Evolutionary conservation across 208 protist genomes (phyloP), one percentile per base, ranked within the genome.

Genomic region (Spongospora subterranea): DNA sequence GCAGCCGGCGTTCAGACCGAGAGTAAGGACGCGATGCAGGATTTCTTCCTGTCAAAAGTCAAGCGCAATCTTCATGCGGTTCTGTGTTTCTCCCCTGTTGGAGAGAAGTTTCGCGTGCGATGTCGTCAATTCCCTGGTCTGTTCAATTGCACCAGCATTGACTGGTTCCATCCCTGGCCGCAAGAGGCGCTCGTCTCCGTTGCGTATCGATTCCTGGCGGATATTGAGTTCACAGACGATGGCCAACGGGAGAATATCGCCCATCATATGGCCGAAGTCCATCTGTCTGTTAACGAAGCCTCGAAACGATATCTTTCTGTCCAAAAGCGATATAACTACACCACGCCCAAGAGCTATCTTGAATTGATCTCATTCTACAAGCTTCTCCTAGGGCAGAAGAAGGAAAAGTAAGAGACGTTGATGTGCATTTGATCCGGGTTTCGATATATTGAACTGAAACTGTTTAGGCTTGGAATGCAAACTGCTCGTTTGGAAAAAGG

Each of bases 131-230:
- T 99, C 96, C 98, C 98, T 45, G 97, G 98, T n/a, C 93, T 99
- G 17, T 96, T 98, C 43, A 98, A 97, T 94, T 98, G 96, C 41
- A 99, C 97, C 35, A 96, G 97, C 46, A 99, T 99, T 93, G 98
- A 99, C 95, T 99, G 98, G 98, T 99, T 99, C 96, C 96, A 99
- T 90, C 95, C 95, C 90, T 99, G 98, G 98, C 98, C 98, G 1
- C 94, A 98, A 92, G 97, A 99, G 91, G 98, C 98, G 24, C 95
- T 99, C 6, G 95, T 96, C 91, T 98, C 97, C 39, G 98, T 99
- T 46, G 98, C 97, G 13, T 88, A 89, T 11, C 89, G 91, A 64
- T 96, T 96, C 93, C 88, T 97, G 17, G 40, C n/a, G 0, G 92
- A 95, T 60, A 88, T 95, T 41, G 90, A 93, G 39, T 88, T 94